Evolutionary conservation across 768 basidiomycete species (phyloP), one percentile per base, ranked within the genome.

Genomic region (Amanita polypyramis): DNA sequence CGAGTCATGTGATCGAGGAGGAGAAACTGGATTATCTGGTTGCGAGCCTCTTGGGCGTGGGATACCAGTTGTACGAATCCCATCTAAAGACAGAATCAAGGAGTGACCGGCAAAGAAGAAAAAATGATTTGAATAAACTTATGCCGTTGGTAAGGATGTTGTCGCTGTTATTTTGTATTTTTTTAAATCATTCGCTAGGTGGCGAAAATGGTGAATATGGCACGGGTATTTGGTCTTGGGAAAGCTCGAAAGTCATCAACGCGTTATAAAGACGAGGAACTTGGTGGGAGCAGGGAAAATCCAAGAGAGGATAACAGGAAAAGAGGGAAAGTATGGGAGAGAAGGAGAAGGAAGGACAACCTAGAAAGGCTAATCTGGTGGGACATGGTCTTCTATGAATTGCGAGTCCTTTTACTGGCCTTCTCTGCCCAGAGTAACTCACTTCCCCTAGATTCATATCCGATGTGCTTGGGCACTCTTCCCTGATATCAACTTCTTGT

Each of bases 341-440:
- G 52, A 35, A 45, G 47, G 51, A 54, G 52, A 37, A 35, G 49
- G 72, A 79, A 44, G 44, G 60, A 61, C 40, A 67, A 68, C 27
- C 57, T 58, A 51, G 61, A 61, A 39, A 58, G 63, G 40, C 56
- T 61, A 71, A 61, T 85, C 5, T 87, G 87, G 84, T 90, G 87
- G 87, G 82, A 85, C 45, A 70, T 87, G 9, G 73, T 79, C 58
- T 85, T 76, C 62, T 87, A 80, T 60, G 88, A 90, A 60, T 58
- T 82, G 87, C 88, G 60, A 55, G 83, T 74, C n/a, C 35, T 50
- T 43, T 33, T 42, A 49, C 46, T 48, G 47, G 43, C 45, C 33
- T 32, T 33, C 14, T 19, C 10, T 25, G 11, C 54, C 21, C 35
- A 45, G 15, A 42, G 40, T 47, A 8, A 29, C 29, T 48, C 35